Evolutionary conservation across 1,284 basidiomycete genomes (phyloP), one percentile per base, ranked within the genome.

Genomic region (Entoloma clypeatum): DNA sequence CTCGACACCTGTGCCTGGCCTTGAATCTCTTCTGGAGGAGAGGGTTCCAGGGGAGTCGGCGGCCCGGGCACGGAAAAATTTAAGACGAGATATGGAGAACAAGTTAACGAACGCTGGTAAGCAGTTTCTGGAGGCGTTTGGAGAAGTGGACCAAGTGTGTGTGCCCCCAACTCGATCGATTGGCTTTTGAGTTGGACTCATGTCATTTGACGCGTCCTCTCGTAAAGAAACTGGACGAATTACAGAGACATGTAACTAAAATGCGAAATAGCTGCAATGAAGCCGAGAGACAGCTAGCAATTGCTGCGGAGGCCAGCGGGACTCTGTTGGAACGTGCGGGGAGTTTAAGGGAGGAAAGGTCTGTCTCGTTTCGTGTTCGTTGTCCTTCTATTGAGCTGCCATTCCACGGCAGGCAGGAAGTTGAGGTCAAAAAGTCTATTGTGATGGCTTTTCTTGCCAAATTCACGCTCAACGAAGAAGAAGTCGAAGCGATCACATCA

Each of bases 241-340:
- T 94, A 14, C 81, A 92, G 55, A 69, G 69, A 7, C 85, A 92
- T 57, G 76, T 93, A 44, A 68, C 70, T 24, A 77, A 79, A 7
- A 93, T 95, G 90, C 79, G 83, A 38, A 47, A 64, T n/a, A 78
- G 81, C 47, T 93, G 90, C 54, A 85, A 91, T 55, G 79, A 89
- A 45, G 88, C 91, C 1, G 86, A 95, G 55, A 65, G 68, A 1
- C 86, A 92, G 44, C 69, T 96, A 16, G 74, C 76, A 30, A 67
- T 81, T 16, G 91, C 91, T 1, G 86, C 84, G 48, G 78, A 81
- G 43, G 80, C 86, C 0, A 94, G 92, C 53, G 82, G 79, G 47
- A 79, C 82, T 32, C 62, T 97, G n/a, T 72, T 97, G 1, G 90
- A 94, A 54, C 79, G 87, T 21, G 92, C 93, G 0, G 86, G 89